Evolutionary conservation across 2,329 filamentous ascomycete genomes (phyloP).

Genomic region (Penicillium griseofulvum): DNA sequence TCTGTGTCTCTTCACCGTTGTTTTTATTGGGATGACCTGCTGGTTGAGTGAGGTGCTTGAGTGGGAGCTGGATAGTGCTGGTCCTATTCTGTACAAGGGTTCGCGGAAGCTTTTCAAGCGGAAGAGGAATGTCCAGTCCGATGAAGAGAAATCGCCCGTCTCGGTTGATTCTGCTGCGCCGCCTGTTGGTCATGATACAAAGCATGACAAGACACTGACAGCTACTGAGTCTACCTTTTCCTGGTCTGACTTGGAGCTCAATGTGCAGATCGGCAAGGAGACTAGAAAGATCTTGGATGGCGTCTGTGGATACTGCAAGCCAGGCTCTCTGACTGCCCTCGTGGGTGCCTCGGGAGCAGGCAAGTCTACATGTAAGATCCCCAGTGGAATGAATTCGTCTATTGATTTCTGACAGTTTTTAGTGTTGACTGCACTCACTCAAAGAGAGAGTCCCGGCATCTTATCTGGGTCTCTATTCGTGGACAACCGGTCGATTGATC

Average conservation of each 20-base stretch:
- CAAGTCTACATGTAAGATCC: constrained; percentile 49
- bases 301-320: constrained; percentile 71
- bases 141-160: constrained; percentile 32
- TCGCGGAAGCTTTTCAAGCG: constrained; percentile 39
- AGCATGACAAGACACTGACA: constrained; percentile 37
- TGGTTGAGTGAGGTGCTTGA: constrained; percentile 64
- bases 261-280: constrained; percentile 60
- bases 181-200: constrained; percentile 23
- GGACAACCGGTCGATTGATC: constrained; percentile 57
- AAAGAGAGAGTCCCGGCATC: constrained; percentile 62
- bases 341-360: constrained; percentile 75
- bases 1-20: constrained; percentile 66
- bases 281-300: constrained; percentile 60
- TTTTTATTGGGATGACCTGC: constrained; percentile 67
- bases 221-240: constrained; percentile 63
- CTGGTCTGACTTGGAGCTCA: constrained; percentile 65
- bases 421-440: constrained; percentile 68
- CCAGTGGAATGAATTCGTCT: neutral
- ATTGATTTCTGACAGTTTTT: constrained; percentile 39
- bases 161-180: constrained; percentile 17
- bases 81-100: constrained; percentile 65
- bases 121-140: constrained; percentile 10
- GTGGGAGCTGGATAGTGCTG: constrained; percentile 58
- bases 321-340: constrained; percentile 71
- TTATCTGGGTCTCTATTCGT: constrained; percentile 62